These are phyloP conservation scores for Rhynchosporium secalis DNA, from an alignment of 2,329 filamentous ascomycete species.

Conservation along the genomic window DNA sequence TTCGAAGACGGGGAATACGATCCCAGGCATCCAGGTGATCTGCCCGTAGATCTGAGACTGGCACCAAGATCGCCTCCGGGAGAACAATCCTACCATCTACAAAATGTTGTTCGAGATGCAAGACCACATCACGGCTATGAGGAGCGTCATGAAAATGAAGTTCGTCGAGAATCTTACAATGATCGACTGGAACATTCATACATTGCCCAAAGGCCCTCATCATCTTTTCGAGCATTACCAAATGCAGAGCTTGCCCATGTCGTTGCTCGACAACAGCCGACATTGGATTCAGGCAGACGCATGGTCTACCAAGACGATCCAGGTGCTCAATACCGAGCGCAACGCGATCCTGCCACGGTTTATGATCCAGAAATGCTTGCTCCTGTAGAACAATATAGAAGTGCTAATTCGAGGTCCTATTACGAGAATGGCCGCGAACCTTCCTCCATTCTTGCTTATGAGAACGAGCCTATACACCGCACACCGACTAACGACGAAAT, in stretches of 20 bases:
- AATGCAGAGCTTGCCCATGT: slow-evolving; percentile 25
- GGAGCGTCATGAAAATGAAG: slow-evolving; percentile 19
- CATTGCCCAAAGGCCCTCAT: slow-evolving; percentile 24
- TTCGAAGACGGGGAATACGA: slow-evolving; percentile 34
- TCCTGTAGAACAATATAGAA: slow-evolving; percentile 21
- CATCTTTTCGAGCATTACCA: slow-evolving; percentile 17
- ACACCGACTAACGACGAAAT: slow-evolving; percentile 25
- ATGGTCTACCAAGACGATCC: slow-evolving; percentile 29
- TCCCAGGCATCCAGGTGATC: slow-evolving; percentile 30
- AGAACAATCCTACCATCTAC: slow-evolving; percentile 14
- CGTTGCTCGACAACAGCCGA: slow-evolving; percentile 27
- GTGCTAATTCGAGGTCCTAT: slow-evolving; percentile 26
- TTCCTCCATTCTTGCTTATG: not conserved
- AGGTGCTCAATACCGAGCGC: slow-evolving; percentile 26
- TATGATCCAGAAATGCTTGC: slow-evolving; percentile 21
- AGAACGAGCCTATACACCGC: slow-evolving; percentile 1
- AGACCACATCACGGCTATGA: slow-evolving; percentile 17
- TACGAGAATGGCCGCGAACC: slow-evolving; percentile 24
- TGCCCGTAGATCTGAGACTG: slow-evolving; percentile 22
- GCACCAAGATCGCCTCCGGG: slow-evolving; percentile 11
- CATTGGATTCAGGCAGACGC: slow-evolving; percentile 24
- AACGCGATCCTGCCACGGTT: slow-evolving; percentile 26
- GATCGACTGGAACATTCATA: slow-evolving; percentile 17
- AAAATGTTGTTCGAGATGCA: not conserved
- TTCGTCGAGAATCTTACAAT: slow-evolving; percentile 20